Base-by-base conservation (phyloP, 495 filamentous ascomycete species). In the Lasiosphaeris hirsuta region DNA sequence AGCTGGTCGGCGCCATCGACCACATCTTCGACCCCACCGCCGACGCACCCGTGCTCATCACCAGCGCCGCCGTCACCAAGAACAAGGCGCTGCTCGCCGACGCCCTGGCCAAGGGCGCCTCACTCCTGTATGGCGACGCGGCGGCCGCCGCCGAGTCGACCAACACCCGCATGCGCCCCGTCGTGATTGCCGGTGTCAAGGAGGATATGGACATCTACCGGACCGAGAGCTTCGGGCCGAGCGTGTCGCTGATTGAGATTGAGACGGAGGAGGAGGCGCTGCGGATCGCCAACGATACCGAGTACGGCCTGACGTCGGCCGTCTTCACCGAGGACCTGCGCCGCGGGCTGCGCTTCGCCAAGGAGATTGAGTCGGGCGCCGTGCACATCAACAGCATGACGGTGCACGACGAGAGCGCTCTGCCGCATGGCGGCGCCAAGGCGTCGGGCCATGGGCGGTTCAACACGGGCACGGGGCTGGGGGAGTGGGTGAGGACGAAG, bases 381-480 rank as follows among this genome's bases (percentile, higher is more conserved):
- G 88, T 97, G 30, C 92, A 96, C 68, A 92, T 96, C 66, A 97
- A 97, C 69, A 79, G 75, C 36, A 85, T 91, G 82, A 90, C 85
- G 3, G 79, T 96, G 1, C 90, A 96, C 65, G 92, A 97, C 59
- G 92, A 96, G 73, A 71, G 83, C 10, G 75, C 75, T 15, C 66
- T 96, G 54, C 90, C 92, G 5, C 90, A 96, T 71, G 92, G 92
- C 19, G 92, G 92, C 33, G 84, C 83, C 64, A 97, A 97, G 81
- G 82, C 82, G 51, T 91, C 87, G 63, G 92, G 92, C 9, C 92
- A 83, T 68, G 92, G 92, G 15, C 59, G 86, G 66, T 83, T 88
- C 68, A 76, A 78, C 59, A 65, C 80, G 1, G 34, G 18, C 34
- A 53, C 44, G 10, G 81, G 81, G 1, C 41, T 85, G 54, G 70